phyloP scores from a whole-genome alignment of 2,329 filamentous ascomycete species.

The Pseudopithomyces maydicus region DNA sequence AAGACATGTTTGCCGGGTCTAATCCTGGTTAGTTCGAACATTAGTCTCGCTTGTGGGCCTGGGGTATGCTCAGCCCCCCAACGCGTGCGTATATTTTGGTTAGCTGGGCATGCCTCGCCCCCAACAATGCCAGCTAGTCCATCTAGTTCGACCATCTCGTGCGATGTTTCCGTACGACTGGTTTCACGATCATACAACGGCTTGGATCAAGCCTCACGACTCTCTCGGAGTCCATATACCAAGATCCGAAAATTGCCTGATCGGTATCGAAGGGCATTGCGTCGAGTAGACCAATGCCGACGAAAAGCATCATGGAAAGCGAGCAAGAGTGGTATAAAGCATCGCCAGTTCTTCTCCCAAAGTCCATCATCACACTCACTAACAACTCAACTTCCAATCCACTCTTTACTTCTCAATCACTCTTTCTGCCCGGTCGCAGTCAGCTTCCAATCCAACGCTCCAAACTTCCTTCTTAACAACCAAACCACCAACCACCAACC shows the following conservation, averaged over 20 bases:
- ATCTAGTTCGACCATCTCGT: too few species aligned
- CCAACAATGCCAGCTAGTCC: too few species aligned
- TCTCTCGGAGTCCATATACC: not conserved
- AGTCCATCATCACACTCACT: slow-evolving; percentile 4
- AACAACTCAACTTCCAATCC: not conserved
- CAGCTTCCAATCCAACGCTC: not conserved
- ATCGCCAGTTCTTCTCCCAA: not conserved
- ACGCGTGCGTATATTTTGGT: too few species aligned
- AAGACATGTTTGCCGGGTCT: too few species aligned
- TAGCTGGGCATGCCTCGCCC: too few species aligned
- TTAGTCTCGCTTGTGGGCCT: too few species aligned
- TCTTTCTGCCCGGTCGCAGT: slow-evolving; percentile 5
- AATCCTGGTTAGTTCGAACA: too few species aligned
- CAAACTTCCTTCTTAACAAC: not conserved
- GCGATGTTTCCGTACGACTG: too few species aligned
- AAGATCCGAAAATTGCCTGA: not conserved
- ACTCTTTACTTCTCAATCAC: slow-evolving; percentile 1
- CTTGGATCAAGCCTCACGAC: too few species aligned
- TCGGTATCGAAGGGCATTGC: not conserved
- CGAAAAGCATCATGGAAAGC: not conserved
- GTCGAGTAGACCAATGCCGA: not conserved
- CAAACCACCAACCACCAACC: not conserved
- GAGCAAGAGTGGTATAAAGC: not conserved
- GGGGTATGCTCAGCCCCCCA: too few species aligned
- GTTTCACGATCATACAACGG: too few species aligned